Evolutionary conservation across 2,329 filamentous ascomycete genomes (phyloP).

Genomic region (Diaporthe caulivora): DNA sequence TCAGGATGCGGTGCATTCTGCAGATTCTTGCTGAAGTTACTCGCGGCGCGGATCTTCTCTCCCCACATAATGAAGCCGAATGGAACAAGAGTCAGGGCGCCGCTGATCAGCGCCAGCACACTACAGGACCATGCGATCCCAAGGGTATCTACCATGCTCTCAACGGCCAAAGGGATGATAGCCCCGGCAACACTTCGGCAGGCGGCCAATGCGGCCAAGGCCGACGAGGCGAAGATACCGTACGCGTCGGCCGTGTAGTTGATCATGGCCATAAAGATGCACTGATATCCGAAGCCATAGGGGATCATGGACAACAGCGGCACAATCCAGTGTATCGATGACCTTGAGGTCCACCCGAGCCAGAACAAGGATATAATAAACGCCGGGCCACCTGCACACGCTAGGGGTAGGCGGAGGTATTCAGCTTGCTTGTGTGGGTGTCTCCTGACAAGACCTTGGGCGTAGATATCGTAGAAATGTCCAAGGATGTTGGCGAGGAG

Average conservation of each 20-base stretch:
- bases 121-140: conserved; percentile 56
- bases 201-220: conserved; percentile 44
- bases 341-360: conserved; percentile 46
- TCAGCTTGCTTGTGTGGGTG: conserved; percentile 44
- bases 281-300: conserved; percentile 46
- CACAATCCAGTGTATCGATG: conserved; percentile 45
- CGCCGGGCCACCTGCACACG: conserved; percentile 44
- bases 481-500: conserved; percentile 41
- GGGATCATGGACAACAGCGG: conserved; percentile 45
- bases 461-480: conserved; percentile 43
- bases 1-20: conserved; percentile 47
- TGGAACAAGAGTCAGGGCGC: conserved; percentile 60
- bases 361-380: conserved; percentile 46
- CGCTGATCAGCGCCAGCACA: conserved; percentile 60
- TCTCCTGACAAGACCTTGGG: conserved; percentile 40
- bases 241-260: conserved; percentile 47
- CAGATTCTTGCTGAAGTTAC: conserved; percentile 62
- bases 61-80: conserved; percentile 62
- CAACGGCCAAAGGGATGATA: conserved; percentile 44
- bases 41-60: conserved; percentile 57
- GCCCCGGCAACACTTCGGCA: conserved; percentile 45
- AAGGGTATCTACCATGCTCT: conserved; percentile 45
- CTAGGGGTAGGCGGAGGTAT: conserved; percentile 47
- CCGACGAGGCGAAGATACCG: conserved; percentile 46
- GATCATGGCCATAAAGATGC: conserved; percentile 47